phyloP scores from a whole-genome alignment of 2,329 filamentous ascomycete species.

The Chrysosporium queenslandicum region DNA sequence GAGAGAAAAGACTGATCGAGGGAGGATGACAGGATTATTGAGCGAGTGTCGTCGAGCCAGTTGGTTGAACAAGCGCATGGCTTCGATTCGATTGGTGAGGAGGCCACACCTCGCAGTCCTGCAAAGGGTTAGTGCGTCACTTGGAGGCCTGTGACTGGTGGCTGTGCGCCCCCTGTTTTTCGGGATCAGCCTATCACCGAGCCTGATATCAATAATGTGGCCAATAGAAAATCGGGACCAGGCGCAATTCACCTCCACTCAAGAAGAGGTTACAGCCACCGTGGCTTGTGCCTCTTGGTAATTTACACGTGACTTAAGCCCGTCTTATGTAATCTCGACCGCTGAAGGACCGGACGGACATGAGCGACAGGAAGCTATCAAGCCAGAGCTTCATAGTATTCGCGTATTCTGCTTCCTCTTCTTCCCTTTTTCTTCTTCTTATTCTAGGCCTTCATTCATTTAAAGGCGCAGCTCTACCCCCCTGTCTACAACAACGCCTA shows the following conservation, averaged over 20 bases:
- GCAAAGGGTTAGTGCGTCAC: background rate
- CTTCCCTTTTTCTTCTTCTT: background rate
- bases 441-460: background rate
- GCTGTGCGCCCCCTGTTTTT: background rate
- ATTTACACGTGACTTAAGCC: too few species aligned
- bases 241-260: too few species aligned
- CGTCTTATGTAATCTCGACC: too few species aligned
- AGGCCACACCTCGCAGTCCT: background rate
- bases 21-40: background rate
- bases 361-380: too few species aligned
- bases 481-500: background rate
- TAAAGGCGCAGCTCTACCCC: background rate
- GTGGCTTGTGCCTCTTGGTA: too few species aligned
- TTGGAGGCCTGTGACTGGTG: background rate
- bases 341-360: too few species aligned
- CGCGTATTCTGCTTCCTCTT: background rate
- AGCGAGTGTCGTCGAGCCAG: conserved; percentile 7
- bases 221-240: background rate
- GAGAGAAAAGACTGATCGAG: background rate
- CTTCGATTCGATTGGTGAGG: conserved; percentile 9
- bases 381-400: too few species aligned
- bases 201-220: background rate
- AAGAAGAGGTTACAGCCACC: background rate
- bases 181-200: background rate
- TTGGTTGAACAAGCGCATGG: conserved; percentile 5